phyloP scores from a whole-genome alignment of 441 rosid genomes.

The Syzygium malaccense region DNA sequence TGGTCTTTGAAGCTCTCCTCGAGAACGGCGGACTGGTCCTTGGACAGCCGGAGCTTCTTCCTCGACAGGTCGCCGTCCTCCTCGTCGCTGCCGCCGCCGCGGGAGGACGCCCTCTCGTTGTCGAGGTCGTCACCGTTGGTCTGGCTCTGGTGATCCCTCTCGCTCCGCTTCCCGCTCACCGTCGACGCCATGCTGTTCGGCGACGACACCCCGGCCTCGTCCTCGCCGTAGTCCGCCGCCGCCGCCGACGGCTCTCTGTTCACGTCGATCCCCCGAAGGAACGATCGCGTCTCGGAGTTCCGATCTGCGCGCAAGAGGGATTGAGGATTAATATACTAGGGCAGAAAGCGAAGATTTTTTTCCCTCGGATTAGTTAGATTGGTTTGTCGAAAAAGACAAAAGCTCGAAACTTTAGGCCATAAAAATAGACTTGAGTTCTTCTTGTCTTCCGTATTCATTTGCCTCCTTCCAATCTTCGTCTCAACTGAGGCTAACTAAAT shows the following conservation, averaged over 20 bases:
- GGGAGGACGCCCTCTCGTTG: conserved; percentile 51
- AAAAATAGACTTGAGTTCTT: not conserved
- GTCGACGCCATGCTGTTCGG: conserved; percentile 88
- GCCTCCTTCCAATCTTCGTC: not conserved
- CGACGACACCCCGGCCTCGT: conserved; percentile 79
- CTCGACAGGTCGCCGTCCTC: conserved; percentile 85
- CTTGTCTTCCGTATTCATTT: not conserved
- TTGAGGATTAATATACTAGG: not conserved
- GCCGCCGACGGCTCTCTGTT: conserved; percentile 42
- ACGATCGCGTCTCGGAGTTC: conserved; percentile 46
- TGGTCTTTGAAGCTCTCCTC: conserved; percentile 93
- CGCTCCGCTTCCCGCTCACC: conserved; percentile 82
- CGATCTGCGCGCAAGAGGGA: conserved; percentile 43
- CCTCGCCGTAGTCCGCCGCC: conserved; percentile 53
- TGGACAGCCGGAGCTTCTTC: conserved; percentile 83
- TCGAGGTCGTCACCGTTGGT: conserved; percentile 53
- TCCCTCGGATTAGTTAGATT: not conserved
- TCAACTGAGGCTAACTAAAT: not conserved
- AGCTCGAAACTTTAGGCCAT: not conserved
- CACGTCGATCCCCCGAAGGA: conserved; percentile 76
- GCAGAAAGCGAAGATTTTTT: not conserved
- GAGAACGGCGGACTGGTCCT: conserved; percentile 87
- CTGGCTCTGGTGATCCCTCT: conserved; percentile 36
- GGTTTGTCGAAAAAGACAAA: not conserved
- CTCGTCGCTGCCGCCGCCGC: conserved; percentile 72